These are phyloP conservation scores for Hapsidospora chrysogenum DNA, from an alignment of 495 filamentous ascomycete genomes.

Conservation along the genomic window DNA sequence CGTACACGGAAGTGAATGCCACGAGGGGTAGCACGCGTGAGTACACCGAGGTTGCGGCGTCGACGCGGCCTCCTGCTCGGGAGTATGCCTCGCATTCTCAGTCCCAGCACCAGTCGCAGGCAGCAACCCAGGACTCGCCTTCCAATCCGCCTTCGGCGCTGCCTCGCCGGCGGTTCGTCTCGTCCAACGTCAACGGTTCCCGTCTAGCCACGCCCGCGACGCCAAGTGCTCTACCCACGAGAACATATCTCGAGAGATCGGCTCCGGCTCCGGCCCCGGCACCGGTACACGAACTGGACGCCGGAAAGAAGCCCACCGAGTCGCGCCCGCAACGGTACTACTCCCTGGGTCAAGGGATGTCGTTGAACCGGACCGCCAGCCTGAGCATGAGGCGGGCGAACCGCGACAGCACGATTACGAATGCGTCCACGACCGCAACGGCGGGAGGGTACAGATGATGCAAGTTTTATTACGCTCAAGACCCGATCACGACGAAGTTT, in stretches of 20 bases:
- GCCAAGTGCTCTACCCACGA: slow-evolving; percentile 10
- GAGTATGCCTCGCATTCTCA: background rate
- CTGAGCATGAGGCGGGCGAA: slow-evolving; percentile 15
- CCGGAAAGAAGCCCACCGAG: slow-evolving; percentile 22
- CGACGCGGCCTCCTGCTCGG: background rate
- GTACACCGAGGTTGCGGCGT: slow-evolving; percentile 4
- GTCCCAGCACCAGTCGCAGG: background rate
- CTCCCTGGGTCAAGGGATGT: slow-evolving; percentile 19
- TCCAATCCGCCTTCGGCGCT: slow-evolving; percentile 24
- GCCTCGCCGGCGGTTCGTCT: slow-evolving; percentile 21
- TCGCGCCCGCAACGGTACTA: slow-evolving; percentile 23
- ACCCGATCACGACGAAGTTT: too few species aligned
- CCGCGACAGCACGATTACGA: slow-evolving; percentile 20
- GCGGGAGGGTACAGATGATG: slow-evolving; percentile 11
- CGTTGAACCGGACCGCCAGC: slow-evolving; percentile 24
- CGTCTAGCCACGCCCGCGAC: slow-evolving; percentile 15
- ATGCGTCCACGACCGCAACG: slow-evolving; percentile 4
- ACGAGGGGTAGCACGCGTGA: slow-evolving; percentile 15
- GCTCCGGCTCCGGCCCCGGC: background rate
- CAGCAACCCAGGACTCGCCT: too few species aligned
- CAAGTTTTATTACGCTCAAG: too few species aligned
- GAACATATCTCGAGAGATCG: slow-evolving; percentile 27
- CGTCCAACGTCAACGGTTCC: slow-evolving; percentile 16
- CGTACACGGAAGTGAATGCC: slow-evolving; percentile 37
- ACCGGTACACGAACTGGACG: background rate